These are phyloP conservation scores for Petrea volubilis DNA, from an alignment of 257 asterid species.

Conservation along the genomic window DNA sequence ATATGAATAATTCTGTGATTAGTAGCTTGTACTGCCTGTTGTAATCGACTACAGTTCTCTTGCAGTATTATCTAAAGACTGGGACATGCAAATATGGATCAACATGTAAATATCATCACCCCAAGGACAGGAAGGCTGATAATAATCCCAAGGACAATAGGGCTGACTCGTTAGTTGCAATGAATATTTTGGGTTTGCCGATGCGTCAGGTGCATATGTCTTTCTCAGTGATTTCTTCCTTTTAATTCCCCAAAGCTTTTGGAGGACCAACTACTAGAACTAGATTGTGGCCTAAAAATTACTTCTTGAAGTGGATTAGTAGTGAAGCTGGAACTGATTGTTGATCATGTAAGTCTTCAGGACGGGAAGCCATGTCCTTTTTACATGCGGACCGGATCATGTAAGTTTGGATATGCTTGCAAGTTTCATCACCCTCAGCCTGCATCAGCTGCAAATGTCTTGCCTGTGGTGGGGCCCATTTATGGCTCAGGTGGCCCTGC, in stretches of 20 bases:
- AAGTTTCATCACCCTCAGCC: conserved; percentile 78
- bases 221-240: neutral
- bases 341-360: conserved; percentile 32
- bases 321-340: conserved; percentile 18
- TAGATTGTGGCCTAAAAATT: neutral
- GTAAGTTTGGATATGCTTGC: conserved; percentile 69
- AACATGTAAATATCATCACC: neutral
- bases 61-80: conserved; percentile 63
- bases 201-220: conserved; percentile 64
- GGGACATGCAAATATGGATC: conserved; percentile 3
- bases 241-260: neutral
- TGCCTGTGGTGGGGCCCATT: conserved; percentile 44
- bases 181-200: conserved; percentile 65
- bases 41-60: conserved; percentile 11
- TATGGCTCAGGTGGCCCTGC: conserved; percentile 46
- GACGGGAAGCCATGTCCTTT: conserved; percentile 53
- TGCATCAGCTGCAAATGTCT: conserved; percentile 38
- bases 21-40: neutral
- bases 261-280: neutral
- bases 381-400: conserved; percentile 62
- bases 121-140: neutral
- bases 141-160: conserved; percentile 62
- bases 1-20: too few species aligned
- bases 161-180: conserved; percentile 23
- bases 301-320: neutral